Evolutionary conservation across 192 early-diverging fungal species (phyloP).

Genomic region (Backusella macrospora): DNA sequence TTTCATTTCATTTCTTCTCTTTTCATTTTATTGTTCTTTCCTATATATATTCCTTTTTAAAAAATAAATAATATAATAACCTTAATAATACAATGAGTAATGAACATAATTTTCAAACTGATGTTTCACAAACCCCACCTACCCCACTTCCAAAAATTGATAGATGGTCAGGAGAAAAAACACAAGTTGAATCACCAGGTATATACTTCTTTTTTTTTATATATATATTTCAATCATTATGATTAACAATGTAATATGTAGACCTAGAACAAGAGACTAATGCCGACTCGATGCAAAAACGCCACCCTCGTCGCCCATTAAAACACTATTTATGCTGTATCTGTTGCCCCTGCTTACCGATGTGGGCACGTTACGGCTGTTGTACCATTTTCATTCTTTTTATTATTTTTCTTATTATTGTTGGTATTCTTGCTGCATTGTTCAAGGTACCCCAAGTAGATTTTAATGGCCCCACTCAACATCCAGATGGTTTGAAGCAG

Average conservation of each 20-base stretch:
- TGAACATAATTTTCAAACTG: not conserved
- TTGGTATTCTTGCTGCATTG: constrained; percentile 31
- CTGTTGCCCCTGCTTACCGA: constrained; percentile 31
- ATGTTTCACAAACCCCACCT: not conserved
- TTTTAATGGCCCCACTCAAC: constrained; percentile 27
- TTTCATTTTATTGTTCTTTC: too few relatives aligned
- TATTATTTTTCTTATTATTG: constrained; percentile 17
- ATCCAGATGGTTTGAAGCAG: constrained; percentile 12
- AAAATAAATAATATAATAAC: too few relatives aligned
- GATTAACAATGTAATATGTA: not conserved
- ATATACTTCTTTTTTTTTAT: not conserved
- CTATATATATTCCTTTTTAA: too few relatives aligned
- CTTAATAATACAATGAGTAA: not conserved
- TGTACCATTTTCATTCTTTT: constrained; percentile 23
- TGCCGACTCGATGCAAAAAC: not conserved
- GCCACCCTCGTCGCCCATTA: not conserved
- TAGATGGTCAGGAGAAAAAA: not conserved
- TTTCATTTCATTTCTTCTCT: too few relatives aligned
- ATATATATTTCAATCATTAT: too few relatives aligned
- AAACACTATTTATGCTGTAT: constrained; percentile 28
- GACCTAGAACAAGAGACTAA: not conserved
- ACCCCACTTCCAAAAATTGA: not conserved
- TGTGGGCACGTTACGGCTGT: constrained; percentile 29
- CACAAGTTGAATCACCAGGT: not conserved
- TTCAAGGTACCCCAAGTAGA: constrained; percentile 38